These are phyloP conservation scores for Cladophialophora exuberans DNA, from an alignment of 2,329 filamentous ascomycete genomes.

Conservation along the genomic window DNA sequence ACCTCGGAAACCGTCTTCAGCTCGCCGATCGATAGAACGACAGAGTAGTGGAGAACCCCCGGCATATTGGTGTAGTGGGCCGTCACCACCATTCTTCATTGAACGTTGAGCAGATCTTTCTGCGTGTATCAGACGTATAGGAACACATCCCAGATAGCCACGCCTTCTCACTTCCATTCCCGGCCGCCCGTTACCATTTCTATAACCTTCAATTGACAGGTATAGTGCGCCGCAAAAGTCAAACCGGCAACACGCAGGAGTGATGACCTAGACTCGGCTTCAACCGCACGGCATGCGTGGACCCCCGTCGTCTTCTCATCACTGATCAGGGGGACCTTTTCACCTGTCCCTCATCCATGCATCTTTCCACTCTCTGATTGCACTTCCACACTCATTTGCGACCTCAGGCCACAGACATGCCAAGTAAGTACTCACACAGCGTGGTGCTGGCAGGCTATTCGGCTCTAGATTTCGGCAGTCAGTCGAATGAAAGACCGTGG, in stretches of 20 bases:
- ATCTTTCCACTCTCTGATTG: background rate
- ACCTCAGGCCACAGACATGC: constrained; percentile 22
- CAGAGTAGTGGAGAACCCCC: too few relatives aligned
- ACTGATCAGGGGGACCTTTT: background rate
- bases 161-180: too few relatives aligned
- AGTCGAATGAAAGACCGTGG: constrained; percentile 19
- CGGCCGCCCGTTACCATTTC: too few relatives aligned
- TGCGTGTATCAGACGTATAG: too few relatives aligned
- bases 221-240: constrained; percentile 2
- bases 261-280: background rate
- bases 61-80: too few relatives aligned
- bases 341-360: background rate
- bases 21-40: too few relatives aligned
- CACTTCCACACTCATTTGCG: background rate
- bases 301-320: background rate
- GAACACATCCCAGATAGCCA: too few relatives aligned
- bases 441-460: constrained; percentile 32
- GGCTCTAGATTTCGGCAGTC: constrained; percentile 23
- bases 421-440: constrained; percentile 33
- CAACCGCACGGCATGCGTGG: background rate
- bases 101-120: too few relatives aligned
- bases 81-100: too few relatives aligned
- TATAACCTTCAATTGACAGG: background rate
- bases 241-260: background rate
- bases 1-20: too few relatives aligned